phyloP scores from a whole-genome alignment of 345 rosid genomes.

The Eucalyptus leucophloia region DNA sequence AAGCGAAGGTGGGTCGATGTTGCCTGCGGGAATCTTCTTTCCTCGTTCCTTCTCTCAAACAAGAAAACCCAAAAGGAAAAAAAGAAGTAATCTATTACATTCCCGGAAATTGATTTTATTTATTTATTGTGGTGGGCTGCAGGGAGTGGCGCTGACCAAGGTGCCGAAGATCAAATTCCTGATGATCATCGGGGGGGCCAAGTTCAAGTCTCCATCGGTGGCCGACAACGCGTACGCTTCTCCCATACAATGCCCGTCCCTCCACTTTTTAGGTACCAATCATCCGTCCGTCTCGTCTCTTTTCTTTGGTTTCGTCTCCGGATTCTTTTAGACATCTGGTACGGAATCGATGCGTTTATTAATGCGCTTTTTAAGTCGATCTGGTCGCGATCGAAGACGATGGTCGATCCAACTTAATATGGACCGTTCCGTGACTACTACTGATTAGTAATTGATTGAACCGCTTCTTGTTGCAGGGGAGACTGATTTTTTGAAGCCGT shows the following conservation, averaged over 20 bases:
- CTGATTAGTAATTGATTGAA: neutral
- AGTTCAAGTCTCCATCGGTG: slow-evolving; percentile 29
- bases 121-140: neutral
- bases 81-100: neutral
- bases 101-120: neutral
- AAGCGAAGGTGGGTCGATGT: slow-evolving; percentile 38
- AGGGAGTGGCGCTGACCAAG: slow-evolving; percentile 71
- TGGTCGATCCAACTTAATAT: neutral
- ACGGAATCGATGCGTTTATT: neutral
- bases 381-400: neutral
- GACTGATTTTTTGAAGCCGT: slow-evolving; percentile 62
- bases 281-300: neutral
- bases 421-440: neutral
- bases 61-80: neutral
- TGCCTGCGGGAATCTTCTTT: neutral
- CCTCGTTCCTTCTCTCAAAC: neutral
- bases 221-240: slow-evolving; percentile 48
- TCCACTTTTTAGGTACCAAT: slow-evolving; percentile 63
- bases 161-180: slow-evolving; percentile 55
- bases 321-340: neutral
- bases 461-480: slow-evolving; percentile 42
- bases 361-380: neutral
- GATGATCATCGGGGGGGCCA: slow-evolving; percentile 75
- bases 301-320: neutral
- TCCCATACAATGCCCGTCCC: slow-evolving; percentile 42